Conservation (phyloP, 129 eudicot species). For the Cynara cardunculus region DNA sequence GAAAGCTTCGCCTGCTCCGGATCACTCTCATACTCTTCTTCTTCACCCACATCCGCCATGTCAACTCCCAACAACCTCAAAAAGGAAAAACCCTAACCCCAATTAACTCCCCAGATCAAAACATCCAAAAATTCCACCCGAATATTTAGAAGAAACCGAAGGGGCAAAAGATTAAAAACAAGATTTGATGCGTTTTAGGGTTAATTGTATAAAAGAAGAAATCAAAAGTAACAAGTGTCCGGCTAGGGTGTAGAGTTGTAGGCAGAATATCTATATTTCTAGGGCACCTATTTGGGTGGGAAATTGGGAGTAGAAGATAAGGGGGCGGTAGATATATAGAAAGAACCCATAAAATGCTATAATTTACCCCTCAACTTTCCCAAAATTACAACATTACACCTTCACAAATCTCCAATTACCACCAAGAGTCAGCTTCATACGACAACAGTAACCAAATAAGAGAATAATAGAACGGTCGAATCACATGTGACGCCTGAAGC, state of each 20-base stretch:
- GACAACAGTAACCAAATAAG: too few relatives aligned
- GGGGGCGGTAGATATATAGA: slow-evolving; percentile 26
- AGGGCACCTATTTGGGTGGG: slow-evolving; percentile 33
- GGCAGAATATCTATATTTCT: slow-evolving; percentile 20
- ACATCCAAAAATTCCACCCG: slow-evolving; percentile 6
- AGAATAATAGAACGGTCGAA: too few relatives aligned
- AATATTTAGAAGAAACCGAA: background rate
- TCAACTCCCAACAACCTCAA: background rate
- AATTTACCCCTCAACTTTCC: background rate
- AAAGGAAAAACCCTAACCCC: slow-evolving; percentile 25
- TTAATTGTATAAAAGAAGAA: background rate
- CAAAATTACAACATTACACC: slow-evolving; percentile 16
- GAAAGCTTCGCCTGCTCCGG: slow-evolving; percentile 94
- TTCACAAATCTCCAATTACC: background rate
- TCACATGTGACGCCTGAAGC: too few relatives aligned
- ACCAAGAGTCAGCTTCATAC: background rate
- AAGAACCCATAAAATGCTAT: background rate
- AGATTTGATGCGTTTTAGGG: slow-evolving; percentile 15
- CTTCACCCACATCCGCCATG: slow-evolving; percentile 66
- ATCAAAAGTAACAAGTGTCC: slow-evolving; percentile 26
- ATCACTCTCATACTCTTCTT: slow-evolving; percentile 98
- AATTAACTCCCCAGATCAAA: slow-evolving; percentile 11
- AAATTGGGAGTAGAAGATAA: slow-evolving; percentile 19
- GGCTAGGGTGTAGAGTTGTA: slow-evolving; percentile 25
- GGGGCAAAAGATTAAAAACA: background rate